Evolutionary conservation across 75 land plant species (phyloP), one percentile per base, ranked within the genome.

Genomic region (Gnetum montanum): DNA sequence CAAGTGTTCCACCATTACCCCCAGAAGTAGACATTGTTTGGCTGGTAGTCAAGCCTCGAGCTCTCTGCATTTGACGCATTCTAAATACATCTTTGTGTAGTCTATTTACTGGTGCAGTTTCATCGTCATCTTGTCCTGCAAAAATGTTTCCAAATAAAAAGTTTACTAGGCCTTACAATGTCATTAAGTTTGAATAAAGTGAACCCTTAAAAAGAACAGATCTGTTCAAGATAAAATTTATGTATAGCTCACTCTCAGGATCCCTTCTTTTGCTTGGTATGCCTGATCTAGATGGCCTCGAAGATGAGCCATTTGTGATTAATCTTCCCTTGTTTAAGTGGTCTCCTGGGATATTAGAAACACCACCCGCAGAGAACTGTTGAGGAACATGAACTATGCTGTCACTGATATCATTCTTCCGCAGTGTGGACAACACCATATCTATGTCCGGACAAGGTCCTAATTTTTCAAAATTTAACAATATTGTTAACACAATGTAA

Each of bases 401-500:
- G 1, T 60, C 78, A 53, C 25, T 40, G 40, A 38, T 44, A 31
- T 81, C 70, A 46, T 74, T 68, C 60, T 89, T 84, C 61, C 85
- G 46, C 46, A 83, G 70, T 34, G 81, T 60, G 31, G 90, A 73
- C 33, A 89, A 57, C 6, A 89, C 85, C 27, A 74, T 26, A 45
- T 94, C 96, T 10, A 81, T 76, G 74, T 94, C 82, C 35, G 96
- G 98, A 13, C 60, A 59, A 59, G 96, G 98, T 45, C 98, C 98
- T 94, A 69, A 25, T 8, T 37, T n/a, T n/a, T 27, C 40, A 19
- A 15, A 16, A n/a, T 47, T 24, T 43, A 40, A 58, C 10, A 46
- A 12, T 8, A 18, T 33, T 15, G 6, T 3, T 15, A 19, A 4
- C 40, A 57, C 29, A 18, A 13, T 34, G 23, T 15, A 4, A 29